These are phyloP conservation scores for Coriolopsis trogii DNA, from an alignment of 1,284 basidiomycete genomes.

Conservation along the genomic window DNA sequence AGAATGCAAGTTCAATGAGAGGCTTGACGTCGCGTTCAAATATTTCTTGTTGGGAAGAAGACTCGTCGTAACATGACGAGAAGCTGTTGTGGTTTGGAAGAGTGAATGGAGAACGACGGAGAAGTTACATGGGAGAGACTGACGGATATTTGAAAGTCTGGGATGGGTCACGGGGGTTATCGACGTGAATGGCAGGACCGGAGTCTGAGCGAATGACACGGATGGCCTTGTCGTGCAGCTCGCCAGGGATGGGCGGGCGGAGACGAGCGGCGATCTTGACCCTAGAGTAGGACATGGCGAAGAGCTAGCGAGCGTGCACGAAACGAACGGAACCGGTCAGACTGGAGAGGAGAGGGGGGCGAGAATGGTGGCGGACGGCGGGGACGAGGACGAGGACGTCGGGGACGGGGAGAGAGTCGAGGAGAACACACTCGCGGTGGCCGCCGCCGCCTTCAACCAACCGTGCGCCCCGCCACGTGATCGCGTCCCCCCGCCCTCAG, in stretches of 20 bases:
- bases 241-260: slow-evolving; percentile 60
- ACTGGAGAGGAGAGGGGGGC: no score
- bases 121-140: neutral
- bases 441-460: no score
- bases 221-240: slow-evolving; percentile 64
- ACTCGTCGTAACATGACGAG: slow-evolving; percentile 68
- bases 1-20: slow-evolving; percentile 68
- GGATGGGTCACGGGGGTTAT: slow-evolving; percentile 63
- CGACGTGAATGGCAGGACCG: slow-evolving; percentile 53
- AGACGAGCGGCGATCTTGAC: slow-evolving; percentile 66
- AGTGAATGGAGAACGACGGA: neutral
- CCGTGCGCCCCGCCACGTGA: no score
- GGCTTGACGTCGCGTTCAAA: slow-evolving; percentile 72
- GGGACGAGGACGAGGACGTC: neutral
- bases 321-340: neutral
- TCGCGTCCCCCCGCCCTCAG: no score
- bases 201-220: slow-evolving; percentile 49
- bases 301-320: neutral
- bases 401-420: neutral
- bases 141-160: slow-evolving; percentile 79
- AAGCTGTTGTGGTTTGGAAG: slow-evolving; percentile 45
- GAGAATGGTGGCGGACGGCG: neutral
- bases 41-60: slow-evolving; percentile 69
- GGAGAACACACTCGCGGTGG: neutral
- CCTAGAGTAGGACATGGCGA: slow-evolving; percentile 25